phyloP scores from a whole-genome alignment of 2,329 filamentous ascomycete genomes.

The Didymella exigua region DNA sequence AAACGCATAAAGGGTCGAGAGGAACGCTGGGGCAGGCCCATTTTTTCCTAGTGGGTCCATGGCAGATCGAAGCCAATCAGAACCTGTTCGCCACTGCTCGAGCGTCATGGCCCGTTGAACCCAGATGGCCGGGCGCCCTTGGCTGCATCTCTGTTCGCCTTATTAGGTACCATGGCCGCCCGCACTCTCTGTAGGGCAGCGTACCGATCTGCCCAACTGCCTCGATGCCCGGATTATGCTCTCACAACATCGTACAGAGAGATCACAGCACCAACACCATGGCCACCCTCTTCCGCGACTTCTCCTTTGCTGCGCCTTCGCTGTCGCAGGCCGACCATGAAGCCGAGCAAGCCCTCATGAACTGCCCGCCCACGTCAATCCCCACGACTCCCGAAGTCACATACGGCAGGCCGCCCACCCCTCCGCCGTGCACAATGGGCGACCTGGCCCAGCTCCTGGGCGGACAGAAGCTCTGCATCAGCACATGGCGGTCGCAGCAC shows the following conservation, averaged over 20 bases:
- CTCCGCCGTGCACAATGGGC: conserved; percentile 42
- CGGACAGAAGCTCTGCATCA: conserved; percentile 42
- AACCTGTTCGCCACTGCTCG: neutral
- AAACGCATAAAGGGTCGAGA: conserved; percentile 1
- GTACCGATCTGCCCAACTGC: neutral
- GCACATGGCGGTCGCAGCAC: conserved; percentile 16
- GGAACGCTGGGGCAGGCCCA: neutral
- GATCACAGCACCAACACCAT: neutral
- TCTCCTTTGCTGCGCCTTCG: conserved; percentile 47
- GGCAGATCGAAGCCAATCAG: neutral
- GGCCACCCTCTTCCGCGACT: conserved; percentile 46
- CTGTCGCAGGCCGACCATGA: conserved; percentile 37
- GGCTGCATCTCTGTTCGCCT: conserved; percentile 9
- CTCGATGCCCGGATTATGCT: neutral
- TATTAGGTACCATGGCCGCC: conserved; percentile 23
- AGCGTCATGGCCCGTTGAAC: conserved; percentile 11
- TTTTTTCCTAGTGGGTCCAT: neutral
- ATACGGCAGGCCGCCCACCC: conserved; percentile 31
- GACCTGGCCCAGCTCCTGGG: conserved; percentile 44
- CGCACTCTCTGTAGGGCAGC: conserved; percentile 11
- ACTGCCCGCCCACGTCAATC: conserved; percentile 42
- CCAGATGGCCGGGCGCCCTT: conserved; percentile 5
- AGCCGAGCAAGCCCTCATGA: conserved; percentile 39
- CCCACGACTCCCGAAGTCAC: conserved; percentile 11
- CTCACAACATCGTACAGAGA: conserved; percentile 1